Base-by-base conservation (phyloP, 1,284 basidiomycete species). In the Coniophora puteana region DNA sequence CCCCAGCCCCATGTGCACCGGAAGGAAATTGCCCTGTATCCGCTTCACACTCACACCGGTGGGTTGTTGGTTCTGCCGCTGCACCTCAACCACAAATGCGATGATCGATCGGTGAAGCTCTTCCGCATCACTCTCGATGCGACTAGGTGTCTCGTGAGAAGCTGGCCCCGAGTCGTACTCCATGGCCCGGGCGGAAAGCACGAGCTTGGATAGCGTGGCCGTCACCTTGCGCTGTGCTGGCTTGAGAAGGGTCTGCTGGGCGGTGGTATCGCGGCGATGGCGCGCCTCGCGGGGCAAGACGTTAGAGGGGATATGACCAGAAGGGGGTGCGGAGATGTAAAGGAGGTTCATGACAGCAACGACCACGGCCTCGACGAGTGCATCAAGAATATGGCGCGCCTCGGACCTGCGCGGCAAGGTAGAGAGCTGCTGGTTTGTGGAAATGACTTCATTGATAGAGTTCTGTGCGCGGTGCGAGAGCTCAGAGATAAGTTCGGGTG, bases 181-280 rank as follows among this genome's bases (percentile, higher is more conserved):
- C 65, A 87, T 79, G 1, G 85, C 85, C 34, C 86, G 75, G 18
- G 84, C 82, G 6, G 85, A 87, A 2, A 88, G 67, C 8, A 88
- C 84, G 13, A 88, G 65, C 53, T 87, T 79, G 8, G 85, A 89
- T 14, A 88, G 65, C 1, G 85, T 88, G 11, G 85, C 84, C 3
- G 85, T 87, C 21, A 89, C 84, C 52, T 85, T 86, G 29, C 84
- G 71, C 46, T 88, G 85, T 0, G 79, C 78, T 13, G 81, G 80
- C 58, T 87, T 87, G 26, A 87, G 66, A 6, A 84, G 65, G 3
- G 79, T 72, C 50, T 78, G 76, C 0, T 74, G 64, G 5, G 70
- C 61, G 10, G 71, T 61, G 17, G 67, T 63, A 14, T 69, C 57
- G 37, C 64, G 62, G 21, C 59, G 55, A 43, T 76, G 70, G 36